phyloP scores from a whole-genome alignment of 2,329 filamentous ascomycete species.

The Sordariomycetes sp. region DNA sequence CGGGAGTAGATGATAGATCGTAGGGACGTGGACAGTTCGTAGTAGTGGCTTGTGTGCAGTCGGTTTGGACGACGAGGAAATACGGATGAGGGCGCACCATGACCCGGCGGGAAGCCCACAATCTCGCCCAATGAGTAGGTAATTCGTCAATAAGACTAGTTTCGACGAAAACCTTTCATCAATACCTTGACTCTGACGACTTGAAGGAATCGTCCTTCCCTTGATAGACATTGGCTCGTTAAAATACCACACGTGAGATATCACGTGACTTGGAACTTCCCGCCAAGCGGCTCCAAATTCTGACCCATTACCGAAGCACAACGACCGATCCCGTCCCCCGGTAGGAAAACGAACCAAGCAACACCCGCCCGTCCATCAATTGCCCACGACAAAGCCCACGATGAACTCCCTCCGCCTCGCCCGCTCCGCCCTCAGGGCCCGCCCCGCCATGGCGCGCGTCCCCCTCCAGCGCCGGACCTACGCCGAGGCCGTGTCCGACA shows the following conservation, averaged over 20 bases:
- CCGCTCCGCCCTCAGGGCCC: constrained; percentile 76
- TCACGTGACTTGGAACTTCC: neutral
- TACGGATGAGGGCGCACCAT: too few species aligned
- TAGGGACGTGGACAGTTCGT: too few species aligned
- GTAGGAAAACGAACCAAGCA: neutral
- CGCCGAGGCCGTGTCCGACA: constrained; percentile 75
- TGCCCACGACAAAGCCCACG: constrained; percentile 26
- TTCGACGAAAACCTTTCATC: too few species aligned
- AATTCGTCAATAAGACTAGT: too few species aligned
- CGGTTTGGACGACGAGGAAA: too few species aligned
- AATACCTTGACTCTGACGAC: too few species aligned
- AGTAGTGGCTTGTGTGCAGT: too few species aligned
- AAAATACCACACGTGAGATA: neutral
- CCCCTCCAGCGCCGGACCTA: constrained; percentile 79
- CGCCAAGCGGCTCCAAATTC: constrained; percentile 4
- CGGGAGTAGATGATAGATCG: too few species aligned
- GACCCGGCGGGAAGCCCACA: too few species aligned
- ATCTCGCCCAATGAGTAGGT: too few species aligned
- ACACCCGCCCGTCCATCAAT: constrained; percentile 11
- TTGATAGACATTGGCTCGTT: too few species aligned
- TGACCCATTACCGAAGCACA: constrained; percentile 4
- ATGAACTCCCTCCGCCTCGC: constrained; percentile 95
- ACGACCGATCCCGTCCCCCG: constrained; percentile 1
- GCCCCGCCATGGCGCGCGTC: constrained; percentile 62
- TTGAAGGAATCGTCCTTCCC: too few species aligned